A percentile compares a stretch with the other conserved stretches of the same genome.
These are phyloP conservation scores for Aspergillus affinis DNA, from an alignment of 495 filamentous ascomycete genomes.

Conservation along the genomic window DNA sequence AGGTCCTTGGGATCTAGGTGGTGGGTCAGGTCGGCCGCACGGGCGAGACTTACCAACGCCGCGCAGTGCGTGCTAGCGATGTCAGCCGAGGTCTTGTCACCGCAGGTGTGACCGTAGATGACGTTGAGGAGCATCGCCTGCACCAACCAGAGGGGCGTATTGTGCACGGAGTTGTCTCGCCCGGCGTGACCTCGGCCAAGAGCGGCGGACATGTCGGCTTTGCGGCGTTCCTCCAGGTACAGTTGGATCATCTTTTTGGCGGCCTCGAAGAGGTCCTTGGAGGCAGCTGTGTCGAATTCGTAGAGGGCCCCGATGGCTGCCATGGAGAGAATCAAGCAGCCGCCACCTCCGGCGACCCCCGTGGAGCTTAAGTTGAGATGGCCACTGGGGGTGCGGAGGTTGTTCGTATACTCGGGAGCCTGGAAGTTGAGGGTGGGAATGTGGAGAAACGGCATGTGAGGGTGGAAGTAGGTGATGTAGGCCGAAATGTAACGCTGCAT, in stretches of 20 bases:
- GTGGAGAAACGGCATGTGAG: constrained; percentile 91
- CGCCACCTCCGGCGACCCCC: constrained; percentile 74
- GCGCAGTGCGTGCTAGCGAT: constrained; percentile 91
- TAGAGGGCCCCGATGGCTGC: constrained; percentile 95
- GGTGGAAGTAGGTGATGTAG: constrained; percentile 93
- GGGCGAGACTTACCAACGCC: constrained; percentile 85
- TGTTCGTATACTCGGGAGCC: constrained; percentile 63
- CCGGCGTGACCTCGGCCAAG: constrained; percentile 60
- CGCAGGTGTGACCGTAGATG: constrained; percentile 93
- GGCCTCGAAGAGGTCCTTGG: constrained; percentile 85
- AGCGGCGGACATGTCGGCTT: constrained; percentile 81
- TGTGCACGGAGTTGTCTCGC: constrained; percentile 67
- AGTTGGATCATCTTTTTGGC: constrained; percentile 94
- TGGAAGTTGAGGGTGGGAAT: constrained; percentile 92
- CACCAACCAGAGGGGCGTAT: constrained; percentile 93
- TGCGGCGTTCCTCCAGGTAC: constrained; percentile 89
- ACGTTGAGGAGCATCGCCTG: constrained; percentile 98
- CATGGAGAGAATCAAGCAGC: constrained; percentile 92
- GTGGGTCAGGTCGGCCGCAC: constrained; percentile 72
- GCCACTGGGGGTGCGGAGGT: constrained; percentile 51
- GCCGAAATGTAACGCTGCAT: constrained; percentile 89
- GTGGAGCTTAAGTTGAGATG: constrained; percentile 58
- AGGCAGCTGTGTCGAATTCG: constrained; percentile 75
- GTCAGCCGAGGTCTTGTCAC: constrained; percentile 84
- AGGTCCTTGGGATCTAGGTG: constrained; percentile 43